phyloP scores from a whole-genome alignment of 495 filamentous ascomycete genomes.

The Talaromyces ruber region DNA sequence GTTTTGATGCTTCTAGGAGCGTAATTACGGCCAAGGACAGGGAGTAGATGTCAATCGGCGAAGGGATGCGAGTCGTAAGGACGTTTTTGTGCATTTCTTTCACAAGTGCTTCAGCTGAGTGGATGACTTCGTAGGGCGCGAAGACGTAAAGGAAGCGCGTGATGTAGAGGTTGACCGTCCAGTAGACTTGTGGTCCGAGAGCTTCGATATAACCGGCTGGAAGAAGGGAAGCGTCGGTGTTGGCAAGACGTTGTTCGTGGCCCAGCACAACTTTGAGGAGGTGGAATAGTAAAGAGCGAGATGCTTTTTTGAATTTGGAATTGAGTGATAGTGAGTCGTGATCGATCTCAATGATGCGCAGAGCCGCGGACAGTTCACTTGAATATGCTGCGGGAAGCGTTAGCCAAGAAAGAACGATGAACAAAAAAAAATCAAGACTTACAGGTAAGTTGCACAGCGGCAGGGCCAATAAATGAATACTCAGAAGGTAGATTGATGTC shows the following conservation, averaged over 20 bases:
- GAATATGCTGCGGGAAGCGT: constrained; percentile 29
- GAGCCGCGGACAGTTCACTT: constrained; percentile 2
- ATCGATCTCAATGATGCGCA: constrained; percentile 3
- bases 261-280: neutral
- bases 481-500: constrained; percentile 51
- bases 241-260: constrained; percentile 3
- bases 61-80: constrained; percentile 25
- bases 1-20: constrained; percentile 55
- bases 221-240: neutral
- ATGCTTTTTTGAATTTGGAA: neutral
- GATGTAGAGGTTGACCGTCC: constrained; percentile 60
- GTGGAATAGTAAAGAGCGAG: constrained; percentile 4
- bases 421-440: constrained; percentile 28
- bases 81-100: constrained; percentile 47
- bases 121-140: constrained; percentile 52
- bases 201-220: constrained; percentile 23
- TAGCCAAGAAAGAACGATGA: neutral
- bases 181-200: constrained; percentile 62
- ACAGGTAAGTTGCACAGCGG: constrained; percentile 59
- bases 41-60: constrained; percentile 67
- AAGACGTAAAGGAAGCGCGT: constrained; percentile 47
- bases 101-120: constrained; percentile 50
- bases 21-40: constrained; percentile 57
- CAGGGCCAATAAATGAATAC: constrained; percentile 54
- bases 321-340: neutral